Percentiles rank a stretch among this genome's conserved stretches.
Conservation (phyloP, 2,329 filamentous ascomycete genomes). For the Colletotrichum sp. region DNA sequence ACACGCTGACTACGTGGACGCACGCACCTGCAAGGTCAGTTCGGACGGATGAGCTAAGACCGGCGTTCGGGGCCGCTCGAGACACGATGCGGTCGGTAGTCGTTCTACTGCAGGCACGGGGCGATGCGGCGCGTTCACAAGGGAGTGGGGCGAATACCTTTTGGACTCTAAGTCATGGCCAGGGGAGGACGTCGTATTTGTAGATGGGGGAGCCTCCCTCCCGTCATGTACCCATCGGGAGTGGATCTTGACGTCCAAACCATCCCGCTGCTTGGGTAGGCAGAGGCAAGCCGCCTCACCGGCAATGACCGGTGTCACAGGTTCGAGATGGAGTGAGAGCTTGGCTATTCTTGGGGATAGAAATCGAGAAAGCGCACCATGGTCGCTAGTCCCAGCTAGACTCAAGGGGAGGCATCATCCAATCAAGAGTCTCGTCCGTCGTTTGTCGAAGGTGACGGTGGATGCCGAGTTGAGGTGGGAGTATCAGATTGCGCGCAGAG, state of each 20-base stretch:
- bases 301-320: background rate
- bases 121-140: background rate
- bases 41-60: slow-evolving; percentile 12
- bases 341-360: background rate
- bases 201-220: background rate
- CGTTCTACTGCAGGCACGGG: background rate
- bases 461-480: slow-evolving; percentile 5
- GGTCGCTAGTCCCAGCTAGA: background rate
- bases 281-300: background rate
- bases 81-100: background rate
- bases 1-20: background rate
- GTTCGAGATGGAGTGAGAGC: background rate
- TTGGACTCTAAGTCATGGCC: background rate
- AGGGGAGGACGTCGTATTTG: background rate
- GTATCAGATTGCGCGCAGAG: slow-evolving; percentile 3
- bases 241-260: background rate
- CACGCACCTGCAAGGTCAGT: background rate
- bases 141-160: background rate
- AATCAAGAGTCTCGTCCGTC: background rate
- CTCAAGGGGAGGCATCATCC: background rate
- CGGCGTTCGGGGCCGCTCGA: slow-evolving; percentile 9
- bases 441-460: background rate
- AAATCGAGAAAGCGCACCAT: background rate
- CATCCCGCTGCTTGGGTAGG: background rate
- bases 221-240: background rate